These are phyloP conservation scores for Geotrichum phurueaensis DNA, from an alignment of 1,139 yeast genomes.

Conservation along the genomic window DNA sequence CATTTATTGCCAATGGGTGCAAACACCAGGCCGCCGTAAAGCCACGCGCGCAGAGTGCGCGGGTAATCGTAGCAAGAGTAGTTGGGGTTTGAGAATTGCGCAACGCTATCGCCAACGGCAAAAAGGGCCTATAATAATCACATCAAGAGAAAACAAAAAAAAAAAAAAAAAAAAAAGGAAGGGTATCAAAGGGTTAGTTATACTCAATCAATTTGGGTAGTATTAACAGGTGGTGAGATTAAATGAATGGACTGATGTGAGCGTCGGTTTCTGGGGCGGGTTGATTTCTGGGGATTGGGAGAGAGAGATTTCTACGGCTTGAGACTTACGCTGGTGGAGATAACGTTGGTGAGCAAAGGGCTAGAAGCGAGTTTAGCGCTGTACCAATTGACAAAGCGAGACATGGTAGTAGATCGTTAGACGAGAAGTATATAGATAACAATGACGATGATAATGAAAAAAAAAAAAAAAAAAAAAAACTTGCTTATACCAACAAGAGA, in stretches of 20 bases:
- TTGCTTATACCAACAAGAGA: no score
- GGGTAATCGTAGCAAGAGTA: conserved; percentile 22
- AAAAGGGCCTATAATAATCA: conserved; percentile 4
- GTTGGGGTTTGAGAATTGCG: conserved; percentile 3
- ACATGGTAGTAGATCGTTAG: neutral
- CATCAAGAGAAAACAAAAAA: no score
- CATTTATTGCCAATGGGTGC: conserved; percentile 68
- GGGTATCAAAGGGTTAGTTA: neutral
- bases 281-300: neutral
- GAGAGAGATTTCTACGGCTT: neutral
- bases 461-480: neutral
- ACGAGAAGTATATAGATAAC: no score
- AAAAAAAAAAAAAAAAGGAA: neutral
- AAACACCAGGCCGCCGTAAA: conserved; percentile 72
- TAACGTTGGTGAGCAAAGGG: conserved; percentile 12
- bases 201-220: neutral
- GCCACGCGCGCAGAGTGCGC: conserved; percentile 59
- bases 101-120: conserved; percentile 13
- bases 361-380: conserved; percentile 6
- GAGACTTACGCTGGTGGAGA: conserved; percentile 15
- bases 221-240: neutral
- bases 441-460: no score
- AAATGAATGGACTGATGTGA: neutral
- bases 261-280: neutral
- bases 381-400: conserved; percentile 11